phyloP scores from a whole-genome alignment of 495 filamentous ascomycete genomes.

The Lichina pygmaea region DNA sequence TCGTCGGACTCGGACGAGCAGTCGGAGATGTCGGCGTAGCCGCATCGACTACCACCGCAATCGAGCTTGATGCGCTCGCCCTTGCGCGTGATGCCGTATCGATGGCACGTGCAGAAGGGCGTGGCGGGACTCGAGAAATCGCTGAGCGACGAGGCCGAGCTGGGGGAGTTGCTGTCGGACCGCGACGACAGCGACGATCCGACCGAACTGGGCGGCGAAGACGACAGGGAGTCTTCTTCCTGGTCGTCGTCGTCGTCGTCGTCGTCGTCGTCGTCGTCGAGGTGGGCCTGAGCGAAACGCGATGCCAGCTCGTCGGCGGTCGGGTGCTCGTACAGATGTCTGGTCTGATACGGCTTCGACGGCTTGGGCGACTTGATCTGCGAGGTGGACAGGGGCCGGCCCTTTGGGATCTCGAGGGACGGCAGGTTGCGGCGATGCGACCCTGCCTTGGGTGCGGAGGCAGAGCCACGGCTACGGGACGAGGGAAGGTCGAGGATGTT shows the following conservation, averaged over 20 bases:
- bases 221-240: constrained; percentile 22
- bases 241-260: constrained; percentile 27
- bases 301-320: constrained; percentile 42
- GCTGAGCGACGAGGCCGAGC: constrained; percentile 43
- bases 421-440: constrained; percentile 3
- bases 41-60: constrained; percentile 68
- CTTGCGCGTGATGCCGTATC: constrained; percentile 84
- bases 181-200: constrained; percentile 53
- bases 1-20: constrained; percentile 25
- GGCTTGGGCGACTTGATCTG: constrained; percentile 84
- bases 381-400: constrained; percentile 60
- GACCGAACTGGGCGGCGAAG: constrained; percentile 36
- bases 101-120: constrained; percentile 53
- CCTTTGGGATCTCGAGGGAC: constrained; percentile 46
- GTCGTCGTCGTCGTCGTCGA: constrained; percentile 35
- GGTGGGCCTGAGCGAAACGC: constrained; percentile 41
- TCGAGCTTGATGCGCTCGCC: constrained; percentile 83
- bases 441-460: neutral
- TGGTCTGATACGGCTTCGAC: constrained; percentile 57
- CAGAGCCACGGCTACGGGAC: neutral
- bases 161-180: constrained; percentile 43
- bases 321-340: constrained; percentile 47
- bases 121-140: constrained; percentile 28
- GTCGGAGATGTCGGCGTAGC: constrained; percentile 33
- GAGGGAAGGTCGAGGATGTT: constrained; percentile 46